Evolutionary conservation across 179 eudicot genomes (phyloP).

Genomic region (Silene vulgaris): DNA sequence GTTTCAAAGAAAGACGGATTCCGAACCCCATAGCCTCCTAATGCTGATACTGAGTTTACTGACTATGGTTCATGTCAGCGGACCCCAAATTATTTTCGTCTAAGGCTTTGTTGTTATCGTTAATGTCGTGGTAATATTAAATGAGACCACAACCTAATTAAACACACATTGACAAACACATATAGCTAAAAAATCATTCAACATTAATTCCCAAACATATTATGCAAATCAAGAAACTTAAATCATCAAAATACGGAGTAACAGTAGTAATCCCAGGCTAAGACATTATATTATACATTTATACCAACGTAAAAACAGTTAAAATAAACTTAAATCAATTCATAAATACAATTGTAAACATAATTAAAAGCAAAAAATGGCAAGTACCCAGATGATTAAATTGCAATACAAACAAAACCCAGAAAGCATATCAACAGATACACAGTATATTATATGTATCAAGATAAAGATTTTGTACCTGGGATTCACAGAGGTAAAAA

Average conservation of each 20-base stretch:
- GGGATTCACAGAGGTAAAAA: conserved; percentile 18
- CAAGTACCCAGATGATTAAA: conserved; percentile 11
- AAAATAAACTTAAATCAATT: neutral
- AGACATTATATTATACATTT: no score
- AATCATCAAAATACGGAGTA: neutral
- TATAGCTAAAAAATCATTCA: conserved; percentile 9
- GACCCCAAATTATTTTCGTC: conserved; percentile 8
- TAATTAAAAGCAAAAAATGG: conserved; percentile 4
- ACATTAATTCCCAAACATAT: neutral
- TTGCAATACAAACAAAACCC: neutral
- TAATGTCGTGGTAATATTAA: neutral
- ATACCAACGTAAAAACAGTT: conserved; percentile 17
- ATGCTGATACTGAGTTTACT: neutral
- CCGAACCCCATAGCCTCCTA: neutral
- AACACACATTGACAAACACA: conserved; percentile 2
- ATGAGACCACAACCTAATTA: conserved; percentile 11
- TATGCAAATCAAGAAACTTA: conserved; percentile 10
- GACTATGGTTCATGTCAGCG: neutral
- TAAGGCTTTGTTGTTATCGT: neutral
- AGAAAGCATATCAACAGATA: conserved; percentile 12
- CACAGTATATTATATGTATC: neutral
- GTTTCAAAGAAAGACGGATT: neutral
- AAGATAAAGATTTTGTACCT: conserved; percentile 19
- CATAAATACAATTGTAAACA: neutral
- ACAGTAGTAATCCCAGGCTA: neutral